Evolutionary conservation across 352 stramenopile genomes (phyloP), one percentile per base, ranked within the genome.

Genomic region (Globisporangium sylvaticum): DNA sequence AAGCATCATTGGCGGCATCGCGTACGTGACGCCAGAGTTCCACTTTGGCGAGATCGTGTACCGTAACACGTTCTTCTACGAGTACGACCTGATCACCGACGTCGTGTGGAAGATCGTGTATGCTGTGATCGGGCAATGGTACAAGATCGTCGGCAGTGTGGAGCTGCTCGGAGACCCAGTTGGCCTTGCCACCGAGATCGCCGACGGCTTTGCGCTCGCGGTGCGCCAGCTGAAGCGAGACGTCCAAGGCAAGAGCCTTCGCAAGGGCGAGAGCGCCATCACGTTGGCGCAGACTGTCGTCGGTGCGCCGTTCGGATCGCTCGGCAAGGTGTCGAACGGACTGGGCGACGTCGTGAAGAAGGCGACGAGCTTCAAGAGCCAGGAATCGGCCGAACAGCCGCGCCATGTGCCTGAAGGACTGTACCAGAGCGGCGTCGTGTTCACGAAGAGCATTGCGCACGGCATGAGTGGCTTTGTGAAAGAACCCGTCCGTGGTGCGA

Each of bases 1-100:
- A 73, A 96, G 86, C 77, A 92, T 96, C 74, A 65, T 96, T n/a
- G 86, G 88, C 24, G 88, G 88, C 57, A 96, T 96, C 65, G 87
- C 88, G 9, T 83, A 96, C 65, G 79, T 96, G 50, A 93, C 87
- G 2, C 88, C 88, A 3, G 82, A 92, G 50, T 95, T 96, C 66
- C 67, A 82, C 58, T 94, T 96, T 31, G 68, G 65, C 22, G 76
- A 90, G 44, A 92, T 96, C 59, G 56, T 77, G 56, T 91, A 90
- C 72, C 66, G 74, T 29, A 91, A 94, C 69, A 83, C 76, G 31
- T 96, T 94, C 71, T 92, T 96, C 55, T 91, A 93, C 71, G 78
- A 92, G 65, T 90, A 95, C 73, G 88, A 95, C 48, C 70, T 96
- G 50, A 70, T 95, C 1, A 89, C 81, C 54, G 83, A 87, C 27